Percentiles rank a stretch among this genome's conserved stretches.
phyloP scores from a whole-genome alignment of 2,329 filamentous ascomycete genomes.

The Colletotrichum endophyticum region DNA sequence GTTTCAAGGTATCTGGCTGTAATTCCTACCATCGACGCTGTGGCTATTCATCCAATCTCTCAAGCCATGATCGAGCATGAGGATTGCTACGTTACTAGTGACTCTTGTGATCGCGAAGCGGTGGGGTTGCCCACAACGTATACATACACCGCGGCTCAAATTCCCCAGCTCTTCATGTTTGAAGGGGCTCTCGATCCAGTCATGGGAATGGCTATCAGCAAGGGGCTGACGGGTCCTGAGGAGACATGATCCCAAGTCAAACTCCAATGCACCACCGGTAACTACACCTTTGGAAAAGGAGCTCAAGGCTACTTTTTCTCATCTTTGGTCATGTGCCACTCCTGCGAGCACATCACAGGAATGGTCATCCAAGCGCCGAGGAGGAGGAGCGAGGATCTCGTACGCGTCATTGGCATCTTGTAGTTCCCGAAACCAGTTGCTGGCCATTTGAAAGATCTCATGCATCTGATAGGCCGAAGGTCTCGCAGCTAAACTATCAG shows the following conservation, averaged over 20 bases:
- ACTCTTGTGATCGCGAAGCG: background rate
- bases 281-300: background rate
- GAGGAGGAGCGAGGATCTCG: background rate
- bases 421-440: background rate
- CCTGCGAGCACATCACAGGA: background rate
- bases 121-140: background rate
- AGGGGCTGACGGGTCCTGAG: background rate
- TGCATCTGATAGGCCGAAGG: background rate
- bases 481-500: background rate
- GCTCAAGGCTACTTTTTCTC: background rate
- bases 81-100: background rate
- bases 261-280: background rate
- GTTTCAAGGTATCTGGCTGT: background rate
- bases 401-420: background rate
- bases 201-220: background rate
- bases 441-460: background rate
- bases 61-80: background rate
- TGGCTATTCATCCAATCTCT: background rate
- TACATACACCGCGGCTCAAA: background rate
- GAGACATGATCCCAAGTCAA: background rate
- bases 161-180: background rate
- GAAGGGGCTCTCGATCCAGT: background rate
- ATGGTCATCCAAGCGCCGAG: background rate
- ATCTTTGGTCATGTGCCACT: background rate
- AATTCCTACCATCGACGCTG: background rate